Percentiles rank a stretch among this genome's conserved stretches.
These are phyloP conservation scores for Wickerhamomyces mucosus DNA, from an alignment of 805 yeast genomes.

Conservation along the genomic window DNA sequence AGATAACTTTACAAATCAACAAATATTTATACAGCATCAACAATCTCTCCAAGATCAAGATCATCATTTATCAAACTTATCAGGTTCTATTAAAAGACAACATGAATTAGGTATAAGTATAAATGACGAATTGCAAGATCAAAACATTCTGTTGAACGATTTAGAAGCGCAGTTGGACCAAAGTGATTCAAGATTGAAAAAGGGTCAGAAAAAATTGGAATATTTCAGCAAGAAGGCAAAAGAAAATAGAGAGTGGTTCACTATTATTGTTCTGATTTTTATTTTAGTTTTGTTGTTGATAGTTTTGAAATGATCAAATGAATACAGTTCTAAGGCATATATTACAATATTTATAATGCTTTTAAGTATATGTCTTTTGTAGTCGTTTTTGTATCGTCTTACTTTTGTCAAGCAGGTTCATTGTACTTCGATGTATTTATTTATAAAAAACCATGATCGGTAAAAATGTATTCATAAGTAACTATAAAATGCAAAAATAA, in stretches of 20 bases:
- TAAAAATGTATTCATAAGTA: no score
- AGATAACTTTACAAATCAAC: slow-evolving; percentile 29
- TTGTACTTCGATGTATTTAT: no score
- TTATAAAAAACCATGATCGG: no score
- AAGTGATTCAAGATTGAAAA: slow-evolving; percentile 29
- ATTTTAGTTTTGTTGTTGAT: slow-evolving; percentile 34
- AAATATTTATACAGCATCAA: slow-evolving; percentile 33
- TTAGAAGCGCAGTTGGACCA: slow-evolving; percentile 36
- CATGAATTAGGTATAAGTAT: slow-evolving; percentile 37
- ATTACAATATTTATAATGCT: no score
- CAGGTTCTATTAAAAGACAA: slow-evolving; percentile 35
- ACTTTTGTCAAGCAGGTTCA: no score
- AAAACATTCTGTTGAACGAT: slow-evolving; percentile 39
- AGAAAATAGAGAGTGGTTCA: slow-evolving; percentile 41
- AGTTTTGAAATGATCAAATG: slow-evolving; percentile 24
- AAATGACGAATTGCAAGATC: slow-evolving; percentile 37
- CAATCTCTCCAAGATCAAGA: slow-evolving; percentile 39
- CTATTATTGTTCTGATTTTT: slow-evolving; percentile 33
- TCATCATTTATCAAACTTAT: slow-evolving; percentile 27
- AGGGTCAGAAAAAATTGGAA: slow-evolving; percentile 32
- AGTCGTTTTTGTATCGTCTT: no score
- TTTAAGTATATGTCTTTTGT: no score
- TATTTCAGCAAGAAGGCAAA: slow-evolving; percentile 31
- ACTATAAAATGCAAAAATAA: no score
- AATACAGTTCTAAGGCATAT: no score